Base-by-base conservation (phyloP, 2,329 filamentous ascomycete species). In the Fusarium albosuccineum region DNA sequence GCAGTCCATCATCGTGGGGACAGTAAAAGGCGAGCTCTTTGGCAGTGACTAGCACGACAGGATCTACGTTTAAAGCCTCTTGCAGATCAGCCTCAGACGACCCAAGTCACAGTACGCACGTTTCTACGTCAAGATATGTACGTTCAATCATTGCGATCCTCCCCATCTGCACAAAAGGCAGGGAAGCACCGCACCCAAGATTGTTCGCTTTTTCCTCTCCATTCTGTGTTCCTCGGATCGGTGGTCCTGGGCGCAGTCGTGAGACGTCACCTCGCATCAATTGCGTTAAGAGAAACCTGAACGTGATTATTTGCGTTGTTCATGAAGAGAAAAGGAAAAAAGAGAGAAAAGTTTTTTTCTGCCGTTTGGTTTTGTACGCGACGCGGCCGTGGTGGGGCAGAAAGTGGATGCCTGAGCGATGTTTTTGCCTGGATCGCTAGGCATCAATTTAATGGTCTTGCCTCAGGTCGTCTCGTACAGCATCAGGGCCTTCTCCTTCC, bases 61-160 rank as follows among this genome's bases (percentile, higher is more conserved):
- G 10, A 13, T 42, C 22, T n/a, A 42, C n/a, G 34, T 60, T 17
- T 37, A 33, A 50, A 11, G 42, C 16, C 41, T 16, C 44, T 56
- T 45, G 11, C 10, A 48, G 4, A 30, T 27, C 34, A 61, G 37
- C 33, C n/a, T 11, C 7, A n/a, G 22, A 41, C 16, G 37, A n/a
- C 13, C 22, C 30, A 13, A 61, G 48, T 54, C 60, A 67, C 64
- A 33, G 14, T 11, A 11, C 30, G 17, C 45, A 46, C 27, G 52
- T 14, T 10, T n/a, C n/a, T 67, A 54, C 54, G 49, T 48, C 30
- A 57, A 60, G 65, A 44, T 54, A 84, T 86, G 84, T 86, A 80
- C 83, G 84, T 73, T 85, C 84, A 85, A 86, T 86, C 84, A 86
- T 86, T 86, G 84, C 84, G 83, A 81, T 86, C 84, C 84, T 83